phyloP scores from a whole-genome alignment of 1,284 basidiomycete genomes.

The Cryptococcus hybrid region DNA sequence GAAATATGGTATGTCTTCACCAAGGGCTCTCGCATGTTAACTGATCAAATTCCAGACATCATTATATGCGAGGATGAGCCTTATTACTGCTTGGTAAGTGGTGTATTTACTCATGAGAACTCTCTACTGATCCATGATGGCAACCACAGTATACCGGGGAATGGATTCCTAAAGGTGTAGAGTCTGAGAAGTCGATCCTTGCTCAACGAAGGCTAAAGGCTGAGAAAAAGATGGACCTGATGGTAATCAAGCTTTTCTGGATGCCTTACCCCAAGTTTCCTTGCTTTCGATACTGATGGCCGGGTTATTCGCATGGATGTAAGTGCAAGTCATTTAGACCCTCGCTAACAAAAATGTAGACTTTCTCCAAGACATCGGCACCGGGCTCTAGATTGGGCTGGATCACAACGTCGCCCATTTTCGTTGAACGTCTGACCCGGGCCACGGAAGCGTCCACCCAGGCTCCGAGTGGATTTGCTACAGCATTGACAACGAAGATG shows the following conservation, averaged over 20 bases:
- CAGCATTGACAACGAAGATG: conserved; percentile 61
- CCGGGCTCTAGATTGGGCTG: conserved; percentile 76
- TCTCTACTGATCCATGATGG: conserved; percentile 45
- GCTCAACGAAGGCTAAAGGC: conserved; percentile 41
- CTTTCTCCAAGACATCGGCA: conserved; percentile 77
- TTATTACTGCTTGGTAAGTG: conserved; percentile 64
- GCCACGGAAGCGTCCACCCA: conserved; percentile 70
- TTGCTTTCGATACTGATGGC: conserved; percentile 55
- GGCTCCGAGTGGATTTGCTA: conserved; percentile 67
- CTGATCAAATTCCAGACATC: conserved; percentile 51
- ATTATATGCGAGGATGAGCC: conserved; percentile 79
- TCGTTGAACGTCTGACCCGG: conserved; percentile 70
- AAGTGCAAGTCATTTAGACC: conserved; percentile 12
- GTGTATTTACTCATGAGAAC: conserved; percentile 54
- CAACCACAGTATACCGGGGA: conserved; percentile 43
- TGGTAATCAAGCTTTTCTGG: conserved; percentile 44
- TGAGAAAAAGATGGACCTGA: conserved; percentile 42
- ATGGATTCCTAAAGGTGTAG: conserved; percentile 27
- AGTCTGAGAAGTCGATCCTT: conserved; percentile 30
- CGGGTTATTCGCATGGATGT: conserved; percentile 52
- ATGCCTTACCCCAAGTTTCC: conserved; percentile 63
- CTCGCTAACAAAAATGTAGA: conserved; percentile 24
- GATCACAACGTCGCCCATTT: conserved; percentile 59
- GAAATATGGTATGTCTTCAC: conserved; percentile 56
- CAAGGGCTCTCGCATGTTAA: not conserved